phyloP scores from a whole-genome alignment of 192 early-diverging fungal genomes.

The Linnemannia schmuckeri region DNA sequence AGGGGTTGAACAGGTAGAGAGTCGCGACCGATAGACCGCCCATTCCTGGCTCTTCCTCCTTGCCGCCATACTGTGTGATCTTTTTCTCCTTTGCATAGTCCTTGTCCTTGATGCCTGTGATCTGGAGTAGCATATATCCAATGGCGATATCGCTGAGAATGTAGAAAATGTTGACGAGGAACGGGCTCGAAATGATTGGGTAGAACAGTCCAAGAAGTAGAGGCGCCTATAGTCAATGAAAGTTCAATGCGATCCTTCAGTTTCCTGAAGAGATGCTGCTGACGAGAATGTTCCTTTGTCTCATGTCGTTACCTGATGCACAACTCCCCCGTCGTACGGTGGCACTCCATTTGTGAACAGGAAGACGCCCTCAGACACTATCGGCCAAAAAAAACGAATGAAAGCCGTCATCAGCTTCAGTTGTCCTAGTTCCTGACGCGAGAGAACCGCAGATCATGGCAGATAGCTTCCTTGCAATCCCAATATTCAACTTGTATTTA shows the following conservation, averaged over 20 bases:
- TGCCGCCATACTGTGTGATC: constrained; percentile 32
- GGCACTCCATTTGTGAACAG: constrained; percentile 79
- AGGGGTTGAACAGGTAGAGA: constrained; percentile 88
- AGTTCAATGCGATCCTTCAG: background rate
- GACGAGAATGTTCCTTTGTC: background rate
- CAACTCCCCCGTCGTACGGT: constrained; percentile 90
- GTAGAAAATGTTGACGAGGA: constrained; percentile 68
- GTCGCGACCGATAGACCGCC: constrained; percentile 31
- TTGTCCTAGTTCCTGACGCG: background rate
- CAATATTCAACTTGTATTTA: background rate
- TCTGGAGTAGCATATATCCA: constrained; percentile 69
- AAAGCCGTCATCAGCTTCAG: background rate
- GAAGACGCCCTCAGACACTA: constrained; percentile 90
- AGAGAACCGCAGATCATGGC: background rate
- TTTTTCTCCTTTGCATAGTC: constrained; percentile 25
- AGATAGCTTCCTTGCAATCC: background rate
- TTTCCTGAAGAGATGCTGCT: background rate
- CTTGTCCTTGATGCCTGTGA: constrained; percentile 60
- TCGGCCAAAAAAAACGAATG: background rate
- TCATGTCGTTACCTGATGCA: constrained; percentile 79
- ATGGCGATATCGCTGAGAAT: constrained; percentile 73
- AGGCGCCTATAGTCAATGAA: constrained; percentile 65
- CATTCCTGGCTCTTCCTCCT: constrained; percentile 35
- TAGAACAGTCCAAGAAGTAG: constrained; percentile 82
- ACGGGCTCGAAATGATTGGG: constrained; percentile 67